Evolutionary conservation across 208 protist species (phyloP), one percentile per base, ranked within the genome.

Genomic region (Leishmania martiniquensis): DNA sequence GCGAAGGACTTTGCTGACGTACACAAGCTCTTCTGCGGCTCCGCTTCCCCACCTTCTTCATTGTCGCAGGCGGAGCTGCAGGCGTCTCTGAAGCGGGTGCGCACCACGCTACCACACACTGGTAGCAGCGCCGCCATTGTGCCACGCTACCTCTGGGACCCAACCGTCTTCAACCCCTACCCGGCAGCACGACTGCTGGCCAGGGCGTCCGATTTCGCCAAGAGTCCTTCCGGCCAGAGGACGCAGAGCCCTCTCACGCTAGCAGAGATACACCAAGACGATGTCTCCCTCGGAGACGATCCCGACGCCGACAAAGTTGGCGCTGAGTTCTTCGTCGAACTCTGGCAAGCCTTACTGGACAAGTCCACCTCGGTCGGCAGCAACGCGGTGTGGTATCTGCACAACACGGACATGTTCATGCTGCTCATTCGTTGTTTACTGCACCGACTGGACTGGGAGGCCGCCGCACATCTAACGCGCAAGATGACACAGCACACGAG

Each of bases 391-490:
- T 97, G 94, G 92, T 97, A 93, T 68, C 66, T 96, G 79, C 89
- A 88, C 52, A 92, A 97, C 80, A 85, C 94, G 1, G 92, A 95
- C 44, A 95, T 96, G 90, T 96, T 90, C 76, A 63, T 97, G 47
- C 70, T 88, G 37, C 91, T 97, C 42, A 62, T 94, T 72, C 89
- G 91, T 62, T 93, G 90, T 73, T 85, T 96, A 20, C 84, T 97
- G 75, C 88, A 97, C 74, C 87, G 94, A 17, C 84, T 97, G 52
- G 92, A 96, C 62, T 97, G 94, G 92, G 94, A 96, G 78, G 91
- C 90, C 0, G 94, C 94, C 37, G 92, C 85, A 63, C 87, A 95
- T 69, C 78, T 97, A 25, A 97, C 92, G 10, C 82, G 88, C 29
- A 86, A 85, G 59, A 93, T 92, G 81, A 83, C 90, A 75, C 88